Conservation (phyloP, 257 asterid genomes). For the Oldenlandia corymbosa region DNA sequence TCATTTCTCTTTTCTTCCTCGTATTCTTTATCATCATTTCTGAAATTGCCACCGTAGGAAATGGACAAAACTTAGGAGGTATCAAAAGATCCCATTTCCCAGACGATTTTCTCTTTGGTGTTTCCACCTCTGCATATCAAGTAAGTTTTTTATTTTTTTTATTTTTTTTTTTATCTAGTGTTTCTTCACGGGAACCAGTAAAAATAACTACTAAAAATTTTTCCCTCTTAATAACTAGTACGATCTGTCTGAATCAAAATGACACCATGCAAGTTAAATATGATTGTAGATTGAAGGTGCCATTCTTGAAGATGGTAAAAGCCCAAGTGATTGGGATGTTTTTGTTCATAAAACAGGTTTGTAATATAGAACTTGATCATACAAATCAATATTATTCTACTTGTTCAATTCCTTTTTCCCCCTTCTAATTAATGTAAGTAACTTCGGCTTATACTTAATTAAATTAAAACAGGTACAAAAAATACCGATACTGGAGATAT, state of each 20-base stretch:
- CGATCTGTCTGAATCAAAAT: too few species aligned
- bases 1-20: background rate
- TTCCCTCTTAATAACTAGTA: too few species aligned
- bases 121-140: constrained; percentile 72
- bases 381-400: too few species aligned
- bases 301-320: constrained; percentile 56
- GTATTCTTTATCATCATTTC: background rate
- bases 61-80: background rate
- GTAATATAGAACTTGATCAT: too few species aligned
- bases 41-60: background rate
- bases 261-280: too few species aligned
- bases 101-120: constrained; percentile 65
- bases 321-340: constrained; percentile 69
- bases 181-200: too few species aligned
- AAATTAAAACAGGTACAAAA: too few species aligned
- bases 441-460: too few species aligned
- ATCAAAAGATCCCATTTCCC: constrained; percentile 52
- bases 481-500: constrained; percentile 52
- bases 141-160: too few species aligned
- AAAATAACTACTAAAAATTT: too few species aligned
- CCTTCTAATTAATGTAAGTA: too few species aligned
- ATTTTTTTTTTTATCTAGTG: background rate
- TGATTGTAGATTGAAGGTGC: constrained; percentile 69
- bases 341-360: constrained; percentile 34
- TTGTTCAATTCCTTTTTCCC: too few species aligned